Evolutionary conservation across 257 asterid genomes (phyloP), one percentile per base, ranked within the genome.

Genomic region (Solanum sparsipilum): DNA sequence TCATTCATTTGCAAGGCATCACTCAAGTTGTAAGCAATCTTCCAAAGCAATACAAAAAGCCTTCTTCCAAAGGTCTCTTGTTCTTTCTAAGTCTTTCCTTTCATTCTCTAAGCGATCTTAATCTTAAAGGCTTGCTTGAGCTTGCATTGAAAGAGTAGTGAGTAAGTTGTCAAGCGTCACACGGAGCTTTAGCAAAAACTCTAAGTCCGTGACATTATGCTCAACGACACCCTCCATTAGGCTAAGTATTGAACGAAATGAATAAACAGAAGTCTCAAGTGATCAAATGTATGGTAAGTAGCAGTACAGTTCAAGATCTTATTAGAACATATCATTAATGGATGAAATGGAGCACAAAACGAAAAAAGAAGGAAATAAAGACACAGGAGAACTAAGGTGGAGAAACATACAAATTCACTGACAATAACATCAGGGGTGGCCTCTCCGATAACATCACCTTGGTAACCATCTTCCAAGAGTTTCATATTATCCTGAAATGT

Each of bases 341-440:
- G 18, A 46, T 46, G 85, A 81, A 27, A 44, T 29, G 29, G 27
- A 81, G 27, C 46, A 25, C 72, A 75, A 31, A 56, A 18, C 10
- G 67, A 27, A 18, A 46, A 46, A 65, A 23, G 72, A n/a, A 9
- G 29, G 60, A 16, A 72, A 21, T 31, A 32, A 71, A 46, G 39
- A 21, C 35, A 68, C 4, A 18, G 16, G 32, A 34, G 41, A 46
- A 7, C 52, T 29, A 32, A 32, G 68, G 72, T 21, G 63, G 83
- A 46, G 52, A 73, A 89, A 89, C 98, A 20, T 97, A 96, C 99
- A 87, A 97, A 97, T 96, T 96, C 99, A 56, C 89, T 92, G 92
- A 97, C 97, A 58, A 96, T 93, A 91, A 94, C 95, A 92, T 97
- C 99, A 32, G 99, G 98, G 2, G 99, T 97, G 85, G 95, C 94